A percentile compares a stretch with the other conserved stretches of the same genome.
Evolutionary conservation across 306 rosid species (phyloP).

Genomic region (Fragaria ananassa): DNA sequence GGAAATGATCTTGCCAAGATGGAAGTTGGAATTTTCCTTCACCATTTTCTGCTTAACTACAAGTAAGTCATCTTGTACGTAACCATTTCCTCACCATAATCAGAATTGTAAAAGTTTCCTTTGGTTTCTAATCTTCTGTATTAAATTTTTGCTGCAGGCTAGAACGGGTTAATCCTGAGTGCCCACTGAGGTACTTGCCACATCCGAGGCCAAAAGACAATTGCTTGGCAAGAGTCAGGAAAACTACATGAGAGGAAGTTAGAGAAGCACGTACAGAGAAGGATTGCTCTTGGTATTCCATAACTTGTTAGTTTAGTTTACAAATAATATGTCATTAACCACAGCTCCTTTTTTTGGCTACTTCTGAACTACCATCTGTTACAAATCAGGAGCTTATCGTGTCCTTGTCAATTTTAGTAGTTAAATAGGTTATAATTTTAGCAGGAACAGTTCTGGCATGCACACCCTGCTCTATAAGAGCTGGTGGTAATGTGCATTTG

Average conservation of each 20-base stretch:
- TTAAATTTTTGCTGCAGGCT: slow-evolving; percentile 37
- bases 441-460: neutral
- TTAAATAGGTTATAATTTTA: no score
- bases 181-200: slow-evolving; percentile 61
- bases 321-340: neutral
- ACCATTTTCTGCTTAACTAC: slow-evolving; percentile 63
- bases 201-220: slow-evolving; percentile 75
- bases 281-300: neutral
- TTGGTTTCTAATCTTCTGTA: neutral
- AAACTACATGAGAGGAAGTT: neutral
- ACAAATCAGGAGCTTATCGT: no score
- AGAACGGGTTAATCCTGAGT: slow-evolving; percentile 47
- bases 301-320: neutral
- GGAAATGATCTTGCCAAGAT: slow-evolving; percentile 66
- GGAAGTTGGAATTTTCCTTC: slow-evolving; percentile 81
- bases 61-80: slow-evolving; percentile 33
- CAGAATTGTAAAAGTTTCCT: neutral
- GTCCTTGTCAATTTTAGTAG: no score
- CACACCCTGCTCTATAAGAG: neutral
- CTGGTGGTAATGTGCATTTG: neutral
- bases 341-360: no score
- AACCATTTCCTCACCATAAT: neutral
- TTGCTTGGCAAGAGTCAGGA: slow-evolving; percentile 62
- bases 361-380: no score
- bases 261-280: neutral